A percentile compares a stretch with the other conserved stretches of the same genome.
Conservation (phyloP, 2,329 filamentous ascomycete genomes). For the Septoria petroselini region DNA sequence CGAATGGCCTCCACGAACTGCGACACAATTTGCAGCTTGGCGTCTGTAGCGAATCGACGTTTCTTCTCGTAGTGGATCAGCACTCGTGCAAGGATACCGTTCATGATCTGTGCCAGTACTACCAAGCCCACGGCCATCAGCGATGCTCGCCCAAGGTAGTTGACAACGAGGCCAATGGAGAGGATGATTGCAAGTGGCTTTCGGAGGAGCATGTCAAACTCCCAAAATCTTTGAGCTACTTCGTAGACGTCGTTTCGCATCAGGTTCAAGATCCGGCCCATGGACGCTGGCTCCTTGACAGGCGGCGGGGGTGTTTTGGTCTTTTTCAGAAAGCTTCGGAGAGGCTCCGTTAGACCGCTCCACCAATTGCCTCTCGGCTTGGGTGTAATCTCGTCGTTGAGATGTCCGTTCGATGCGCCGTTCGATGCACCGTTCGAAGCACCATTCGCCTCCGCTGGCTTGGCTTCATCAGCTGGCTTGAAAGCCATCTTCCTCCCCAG, state of each 20-base stretch:
- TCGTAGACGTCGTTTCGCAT: constrained; percentile 80
- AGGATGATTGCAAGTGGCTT: constrained; percentile 75
- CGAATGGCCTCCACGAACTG: constrained; percentile 86
- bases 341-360: constrained; percentile 5
- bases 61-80: constrained; percentile 67
- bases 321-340: constrained; percentile 26
- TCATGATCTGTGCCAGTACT: constrained; percentile 63
- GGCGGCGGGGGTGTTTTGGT: constrained; percentile 33
- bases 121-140: constrained; percentile 64
- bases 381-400: constrained; percentile 1
- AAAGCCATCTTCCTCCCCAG: constrained; percentile 60
- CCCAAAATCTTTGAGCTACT: constrained; percentile 79
- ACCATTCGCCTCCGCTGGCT: constrained; percentile 19
- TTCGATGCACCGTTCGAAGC: constrained; percentile 28
- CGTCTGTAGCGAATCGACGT: constrained; percentile 71
- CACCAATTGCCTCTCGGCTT: constrained; percentile 5
- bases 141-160: constrained; percentile 75
- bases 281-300: constrained; percentile 64
- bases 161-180: constrained; percentile 70
- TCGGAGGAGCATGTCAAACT: constrained; percentile 71
- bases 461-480: constrained; percentile 22
- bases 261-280: constrained; percentile 86
- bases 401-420: constrained; percentile 24
- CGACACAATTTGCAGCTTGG: constrained; percentile 72
- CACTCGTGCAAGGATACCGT: constrained; percentile 63